Conservation (phyloP, 192 early-diverging fungal genomes). For the Pilobolus umbonatus region DNA sequence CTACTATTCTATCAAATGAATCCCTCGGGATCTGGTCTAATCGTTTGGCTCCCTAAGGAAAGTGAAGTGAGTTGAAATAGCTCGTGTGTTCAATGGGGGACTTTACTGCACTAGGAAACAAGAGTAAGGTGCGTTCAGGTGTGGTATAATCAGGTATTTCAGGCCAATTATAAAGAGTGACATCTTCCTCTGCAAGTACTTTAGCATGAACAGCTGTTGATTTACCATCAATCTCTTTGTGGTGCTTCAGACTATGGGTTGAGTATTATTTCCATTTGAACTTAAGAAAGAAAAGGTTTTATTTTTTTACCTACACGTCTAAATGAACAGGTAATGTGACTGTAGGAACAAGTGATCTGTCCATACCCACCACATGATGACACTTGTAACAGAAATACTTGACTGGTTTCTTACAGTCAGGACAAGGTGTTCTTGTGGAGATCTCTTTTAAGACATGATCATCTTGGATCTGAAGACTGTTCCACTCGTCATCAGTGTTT, state of each 20-base stretch:
- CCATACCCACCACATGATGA: constrained; percentile 46
- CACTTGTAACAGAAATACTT: constrained; percentile 77
- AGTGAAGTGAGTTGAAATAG: background rate
- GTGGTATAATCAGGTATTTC: constrained; percentile 53
- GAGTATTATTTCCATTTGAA: background rate
- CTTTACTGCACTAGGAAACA: constrained; percentile 80
- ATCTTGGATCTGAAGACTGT: background rate
- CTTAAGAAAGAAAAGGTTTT: background rate
- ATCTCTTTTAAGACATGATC: constrained; percentile 12
- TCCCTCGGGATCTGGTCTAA: constrained; percentile 60
- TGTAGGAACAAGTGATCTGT: constrained; percentile 47
- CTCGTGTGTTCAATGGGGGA: background rate
- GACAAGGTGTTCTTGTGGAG: constrained; percentile 37
- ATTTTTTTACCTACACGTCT: constrained; percentile 50
- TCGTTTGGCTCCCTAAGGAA: constrained; percentile 56
- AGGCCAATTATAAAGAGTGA: constrained; percentile 54
- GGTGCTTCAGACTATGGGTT: constrained; percentile 63
- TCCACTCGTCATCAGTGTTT: background rate
- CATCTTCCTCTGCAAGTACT: constrained; percentile 65
- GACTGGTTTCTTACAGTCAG: constrained; percentile 55
- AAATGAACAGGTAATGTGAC: constrained; percentile 68
- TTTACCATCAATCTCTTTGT: constrained; percentile 75
- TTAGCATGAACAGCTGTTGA: constrained; percentile 88
- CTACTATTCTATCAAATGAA: constrained; percentile 72
- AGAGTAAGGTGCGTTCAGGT: constrained; percentile 62